A percentile compares a stretch with the other conserved stretches of the same genome.
phyloP scores from a whole-genome alignment of 495 filamentous ascomycete genomes.

The Cenococcum geophilum region DNA sequence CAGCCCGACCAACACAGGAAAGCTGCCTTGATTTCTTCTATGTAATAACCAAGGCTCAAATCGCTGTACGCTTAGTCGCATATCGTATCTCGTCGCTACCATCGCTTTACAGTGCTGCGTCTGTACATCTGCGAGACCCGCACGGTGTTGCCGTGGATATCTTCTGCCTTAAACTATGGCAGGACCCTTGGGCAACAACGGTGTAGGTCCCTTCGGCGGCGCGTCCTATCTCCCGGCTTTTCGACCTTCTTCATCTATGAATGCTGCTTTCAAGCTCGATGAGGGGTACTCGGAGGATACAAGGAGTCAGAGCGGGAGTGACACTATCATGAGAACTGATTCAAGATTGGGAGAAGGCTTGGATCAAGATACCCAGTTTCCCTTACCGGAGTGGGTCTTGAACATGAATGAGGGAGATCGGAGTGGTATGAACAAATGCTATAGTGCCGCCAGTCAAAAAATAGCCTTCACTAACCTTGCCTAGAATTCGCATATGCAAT shows the following conservation, averaged over 20 bases:
- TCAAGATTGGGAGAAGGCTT: slow-evolving; percentile 27
- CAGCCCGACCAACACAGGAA: background rate
- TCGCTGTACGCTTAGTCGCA: background rate
- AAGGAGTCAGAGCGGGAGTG: slow-evolving; percentile 49
- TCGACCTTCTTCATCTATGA: slow-evolving; percentile 26
- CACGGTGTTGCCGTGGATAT: background rate
- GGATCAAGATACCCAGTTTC: slow-evolving; percentile 20
- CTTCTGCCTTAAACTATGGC: background rate
- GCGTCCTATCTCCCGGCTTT: slow-evolving; percentile 27
- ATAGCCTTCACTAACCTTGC: background rate
- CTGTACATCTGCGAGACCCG: background rate
- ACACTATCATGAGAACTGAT: slow-evolving; percentile 37
- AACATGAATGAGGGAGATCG: slow-evolving; percentile 49
- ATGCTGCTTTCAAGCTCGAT: slow-evolving; percentile 40
- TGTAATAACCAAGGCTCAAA: background rate
- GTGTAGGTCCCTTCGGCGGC: slow-evolving; percentile 9
- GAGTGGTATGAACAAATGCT: slow-evolving; percentile 44
- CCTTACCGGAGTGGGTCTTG: slow-evolving; percentile 49
- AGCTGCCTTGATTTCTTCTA: background rate
- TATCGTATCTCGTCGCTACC: background rate
- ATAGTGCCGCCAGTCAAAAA: background rate
- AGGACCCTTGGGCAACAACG: background rate
- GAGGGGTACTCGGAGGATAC: slow-evolving; percentile 65
- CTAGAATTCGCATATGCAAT: slow-evolving; percentile 56
- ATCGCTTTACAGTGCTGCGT: no score